Conservation (phyloP, 768 basidiomycete species). For the Pisolithus sp. region DNA sequence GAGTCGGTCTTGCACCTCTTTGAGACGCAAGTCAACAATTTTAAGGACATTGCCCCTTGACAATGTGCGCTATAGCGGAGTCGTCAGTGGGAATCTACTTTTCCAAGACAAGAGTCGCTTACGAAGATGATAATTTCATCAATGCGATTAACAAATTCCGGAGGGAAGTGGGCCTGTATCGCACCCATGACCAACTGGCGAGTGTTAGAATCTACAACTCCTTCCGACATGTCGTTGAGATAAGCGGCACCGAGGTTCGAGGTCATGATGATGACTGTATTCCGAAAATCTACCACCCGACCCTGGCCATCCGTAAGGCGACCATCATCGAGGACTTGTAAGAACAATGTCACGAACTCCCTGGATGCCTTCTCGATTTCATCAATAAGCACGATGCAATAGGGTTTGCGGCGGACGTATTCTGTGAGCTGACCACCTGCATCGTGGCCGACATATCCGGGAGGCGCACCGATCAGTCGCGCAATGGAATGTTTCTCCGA, state of each 20-base stretch:
- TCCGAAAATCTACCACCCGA: slow-evolving; percentile 80
- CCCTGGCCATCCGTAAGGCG: slow-evolving; percentile 90
- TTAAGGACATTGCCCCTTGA: slow-evolving; percentile 67
- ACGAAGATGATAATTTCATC: slow-evolving; percentile 78
- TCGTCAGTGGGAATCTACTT: slow-evolving; percentile 16
- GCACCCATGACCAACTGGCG: slow-evolving; percentile 67
- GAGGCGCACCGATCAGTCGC: slow-evolving; percentile 65
- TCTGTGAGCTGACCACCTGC: slow-evolving; percentile 88
- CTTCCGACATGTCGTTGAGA: slow-evolving; percentile 69
- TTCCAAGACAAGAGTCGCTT: slow-evolving; percentile 13
- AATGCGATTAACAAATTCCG: slow-evolving; percentile 88
- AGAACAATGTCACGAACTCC: slow-evolving; percentile 63
- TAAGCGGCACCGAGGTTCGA: slow-evolving; percentile 82
- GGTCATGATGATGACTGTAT: slow-evolving; percentile 93
- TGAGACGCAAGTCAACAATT: slow-evolving; percentile 85
- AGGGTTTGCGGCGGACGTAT: slow-evolving; percentile 87
- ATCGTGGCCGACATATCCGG: slow-evolving; percentile 91
- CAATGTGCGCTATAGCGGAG: slow-evolving; percentile 58
- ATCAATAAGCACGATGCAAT: slow-evolving; percentile 78
- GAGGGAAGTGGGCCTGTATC: slow-evolving; percentile 82
- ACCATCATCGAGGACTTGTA: slow-evolving; percentile 90
- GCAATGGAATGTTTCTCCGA: slow-evolving; percentile 76
- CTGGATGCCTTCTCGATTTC: slow-evolving; percentile 89
- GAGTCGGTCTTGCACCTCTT: slow-evolving; percentile 80
- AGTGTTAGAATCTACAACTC: slow-evolving; percentile 56